Conservation (phyloP, 2,329 filamentous ascomycete genomes). For the Talaromyces pinophilus region DNA sequence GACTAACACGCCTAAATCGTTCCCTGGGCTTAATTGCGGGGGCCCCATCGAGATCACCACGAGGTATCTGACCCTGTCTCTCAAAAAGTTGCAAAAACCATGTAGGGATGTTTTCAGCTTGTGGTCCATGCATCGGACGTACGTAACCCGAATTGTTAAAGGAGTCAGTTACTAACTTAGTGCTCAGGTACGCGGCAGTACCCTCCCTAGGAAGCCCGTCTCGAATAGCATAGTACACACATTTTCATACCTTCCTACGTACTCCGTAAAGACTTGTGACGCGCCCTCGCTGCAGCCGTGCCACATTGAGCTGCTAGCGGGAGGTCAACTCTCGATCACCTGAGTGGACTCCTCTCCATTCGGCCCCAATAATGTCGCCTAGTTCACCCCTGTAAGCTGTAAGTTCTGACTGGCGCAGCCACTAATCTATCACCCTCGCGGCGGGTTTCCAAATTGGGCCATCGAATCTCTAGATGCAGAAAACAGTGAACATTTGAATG, state of each 20-base stretch:
- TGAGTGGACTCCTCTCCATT: neutral
- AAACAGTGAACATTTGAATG: neutral
- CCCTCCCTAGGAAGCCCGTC: neutral
- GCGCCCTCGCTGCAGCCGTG: neutral
- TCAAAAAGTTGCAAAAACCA: neutral
- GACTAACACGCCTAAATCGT: neutral
- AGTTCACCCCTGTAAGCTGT: neutral
- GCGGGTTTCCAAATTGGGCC: neutral
- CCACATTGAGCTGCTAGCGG: neutral
- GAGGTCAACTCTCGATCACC: neutral
- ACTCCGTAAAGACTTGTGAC: neutral
- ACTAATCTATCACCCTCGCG: neutral
- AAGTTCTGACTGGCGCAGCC: neutral
- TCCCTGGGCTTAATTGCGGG: neutral
- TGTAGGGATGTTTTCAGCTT: constrained; percentile 1
- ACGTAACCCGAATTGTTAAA: neutral
- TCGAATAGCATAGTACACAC: neutral
- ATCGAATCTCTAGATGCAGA: neutral
- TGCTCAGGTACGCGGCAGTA: neutral
- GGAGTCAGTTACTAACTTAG: neutral
- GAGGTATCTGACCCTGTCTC: neutral
- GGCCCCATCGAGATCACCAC: neutral
- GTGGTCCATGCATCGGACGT: neutral
- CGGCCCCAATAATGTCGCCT: neutral
- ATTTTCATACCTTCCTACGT: neutral